Conservation (phyloP, 257 asterid genomes). For the Scutellaria barbata region DNA sequence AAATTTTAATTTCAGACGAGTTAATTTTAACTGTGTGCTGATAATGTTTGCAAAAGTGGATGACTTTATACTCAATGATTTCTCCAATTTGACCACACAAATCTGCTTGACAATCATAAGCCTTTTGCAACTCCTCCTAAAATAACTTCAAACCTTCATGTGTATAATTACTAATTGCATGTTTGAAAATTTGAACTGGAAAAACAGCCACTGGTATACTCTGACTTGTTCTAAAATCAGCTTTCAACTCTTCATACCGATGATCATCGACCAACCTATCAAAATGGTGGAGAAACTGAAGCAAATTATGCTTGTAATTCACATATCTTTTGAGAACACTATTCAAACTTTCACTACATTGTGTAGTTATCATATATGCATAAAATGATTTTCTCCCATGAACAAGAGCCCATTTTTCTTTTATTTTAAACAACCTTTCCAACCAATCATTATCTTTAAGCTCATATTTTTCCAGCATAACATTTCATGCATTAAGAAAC, state of each 20-base stretch:
- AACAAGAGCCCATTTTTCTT: neutral
- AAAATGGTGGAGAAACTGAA: neutral
- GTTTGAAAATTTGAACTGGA: conserved; percentile 6
- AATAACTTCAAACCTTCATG: neutral
- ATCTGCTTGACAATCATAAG: conserved; percentile 1
- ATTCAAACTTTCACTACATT: neutral
- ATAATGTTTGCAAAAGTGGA: neutral
- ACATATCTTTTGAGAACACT: neutral
- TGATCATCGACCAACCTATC: neutral
- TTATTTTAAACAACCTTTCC: neutral
- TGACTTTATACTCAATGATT: neutral
- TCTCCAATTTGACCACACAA: neutral
- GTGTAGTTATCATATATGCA: neutral
- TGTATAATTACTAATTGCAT: neutral
- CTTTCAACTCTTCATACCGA: conserved; percentile 2
- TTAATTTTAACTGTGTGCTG: neutral
- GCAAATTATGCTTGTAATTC: neutral
- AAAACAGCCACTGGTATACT: neutral
- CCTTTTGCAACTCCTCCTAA: neutral
- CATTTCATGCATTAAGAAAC: conserved; percentile 13
- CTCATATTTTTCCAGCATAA: conserved; percentile 8
- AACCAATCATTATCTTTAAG: conserved; percentile 9
- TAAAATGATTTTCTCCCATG: neutral
- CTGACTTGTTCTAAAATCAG: neutral
- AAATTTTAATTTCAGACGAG: neutral